These are phyloP conservation scores for Bullera alba DNA, from an alignment of 768 basidiomycete species.

Conservation along the genomic window DNA sequence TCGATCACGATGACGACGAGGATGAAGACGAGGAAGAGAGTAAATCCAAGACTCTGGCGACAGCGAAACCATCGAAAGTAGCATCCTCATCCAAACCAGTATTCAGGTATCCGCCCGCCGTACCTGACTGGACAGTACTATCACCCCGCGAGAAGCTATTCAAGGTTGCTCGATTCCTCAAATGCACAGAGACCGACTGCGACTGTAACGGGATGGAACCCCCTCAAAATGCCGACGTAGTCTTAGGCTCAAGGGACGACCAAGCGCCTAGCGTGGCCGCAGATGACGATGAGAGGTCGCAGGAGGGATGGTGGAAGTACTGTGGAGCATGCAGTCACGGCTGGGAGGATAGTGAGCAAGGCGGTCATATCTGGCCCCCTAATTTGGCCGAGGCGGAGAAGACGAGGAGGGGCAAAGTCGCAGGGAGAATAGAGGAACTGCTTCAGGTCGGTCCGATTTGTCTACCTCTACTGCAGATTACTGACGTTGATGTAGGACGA, in stretches of 20 bases:
- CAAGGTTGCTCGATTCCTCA: conserved; percentile 77
- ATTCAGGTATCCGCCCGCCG: conserved; percentile 19
- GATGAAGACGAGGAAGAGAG: conserved; percentile 4
- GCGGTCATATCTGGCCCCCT: conserved; percentile 55
- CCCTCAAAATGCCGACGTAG: conserved; percentile 54
- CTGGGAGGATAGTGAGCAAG: conserved; percentile 31
- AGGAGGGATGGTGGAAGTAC: conserved; percentile 42
- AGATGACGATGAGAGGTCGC: conserved; percentile 52
- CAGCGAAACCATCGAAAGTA: too few species aligned
- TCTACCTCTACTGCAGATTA: neutral
- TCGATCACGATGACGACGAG: conserved; percentile 1
- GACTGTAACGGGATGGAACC: conserved; percentile 69
- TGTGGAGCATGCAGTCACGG: conserved; percentile 43
- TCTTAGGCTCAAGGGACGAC: conserved; percentile 45
- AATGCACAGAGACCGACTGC: conserved; percentile 57
- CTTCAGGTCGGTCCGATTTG: conserved; percentile 58
- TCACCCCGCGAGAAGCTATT: conserved; percentile 25
- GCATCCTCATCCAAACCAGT: neutral
- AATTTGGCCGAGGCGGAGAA: conserved; percentile 18
- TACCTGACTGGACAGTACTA: conserved; percentile 16
- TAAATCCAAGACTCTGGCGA: neutral
- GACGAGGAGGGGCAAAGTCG: conserved; percentile 62
- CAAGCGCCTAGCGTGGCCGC: conserved; percentile 12
- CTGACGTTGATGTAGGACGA: conserved; percentile 54
- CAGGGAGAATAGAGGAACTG: conserved; percentile 71